These are phyloP conservation scores for Heterobasidion parviporum DNA, from an alignment of 1,284 basidiomycete species.

Conservation along the genomic window DNA sequence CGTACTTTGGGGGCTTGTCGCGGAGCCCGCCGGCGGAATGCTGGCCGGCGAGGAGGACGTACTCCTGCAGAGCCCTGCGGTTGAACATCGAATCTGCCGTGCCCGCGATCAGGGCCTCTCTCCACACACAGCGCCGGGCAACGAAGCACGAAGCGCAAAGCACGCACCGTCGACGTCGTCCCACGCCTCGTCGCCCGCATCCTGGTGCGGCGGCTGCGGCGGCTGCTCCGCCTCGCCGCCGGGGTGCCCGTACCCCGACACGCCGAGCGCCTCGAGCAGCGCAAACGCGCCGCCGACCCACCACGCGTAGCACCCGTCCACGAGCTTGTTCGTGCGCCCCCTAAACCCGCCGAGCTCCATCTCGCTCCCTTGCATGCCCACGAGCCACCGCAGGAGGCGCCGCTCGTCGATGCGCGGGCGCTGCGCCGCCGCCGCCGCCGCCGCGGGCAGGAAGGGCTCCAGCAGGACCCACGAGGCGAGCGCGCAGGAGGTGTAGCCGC, in stretches of 20 bases:
- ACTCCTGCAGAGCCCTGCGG: conserved; percentile 76
- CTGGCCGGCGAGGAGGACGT: conserved; percentile 83
- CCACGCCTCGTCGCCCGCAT: conserved; percentile 36
- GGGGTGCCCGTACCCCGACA: conserved; percentile 22
- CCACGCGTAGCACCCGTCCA: conserved; percentile 99
- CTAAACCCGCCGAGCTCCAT: conserved; percentile 89
- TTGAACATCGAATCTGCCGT: conserved; percentile 44
- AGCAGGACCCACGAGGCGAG: conserved; percentile 81
- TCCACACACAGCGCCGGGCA: neutral
- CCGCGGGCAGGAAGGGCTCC: conserved; percentile 35
- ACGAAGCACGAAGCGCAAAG: neutral
- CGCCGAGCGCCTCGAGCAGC: conserved; percentile 64
- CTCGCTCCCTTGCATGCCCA: conserved; percentile 78
- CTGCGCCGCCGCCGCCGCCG: neutral
- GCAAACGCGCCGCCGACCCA: conserved; percentile 93
- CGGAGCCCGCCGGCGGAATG: conserved; percentile 78
- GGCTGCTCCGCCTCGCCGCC: conserved; percentile 6
- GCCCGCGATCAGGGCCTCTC: neutral
- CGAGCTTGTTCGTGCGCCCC: conserved; percentile 94
- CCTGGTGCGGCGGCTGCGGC: neutral
- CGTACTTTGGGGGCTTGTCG: conserved; percentile 91
- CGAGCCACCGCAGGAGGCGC: conserved; percentile 75
- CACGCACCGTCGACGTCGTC: conserved; percentile 55
- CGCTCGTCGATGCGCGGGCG: conserved; percentile 42
- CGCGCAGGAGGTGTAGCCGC: conserved; percentile 94